A percentile compares a stretch with the other conserved stretches of the same genome.
Evolutionary conservation across 2,329 filamentous ascomycete genomes (phyloP).

Genomic region (Arthrinium phaeospermum): DNA sequence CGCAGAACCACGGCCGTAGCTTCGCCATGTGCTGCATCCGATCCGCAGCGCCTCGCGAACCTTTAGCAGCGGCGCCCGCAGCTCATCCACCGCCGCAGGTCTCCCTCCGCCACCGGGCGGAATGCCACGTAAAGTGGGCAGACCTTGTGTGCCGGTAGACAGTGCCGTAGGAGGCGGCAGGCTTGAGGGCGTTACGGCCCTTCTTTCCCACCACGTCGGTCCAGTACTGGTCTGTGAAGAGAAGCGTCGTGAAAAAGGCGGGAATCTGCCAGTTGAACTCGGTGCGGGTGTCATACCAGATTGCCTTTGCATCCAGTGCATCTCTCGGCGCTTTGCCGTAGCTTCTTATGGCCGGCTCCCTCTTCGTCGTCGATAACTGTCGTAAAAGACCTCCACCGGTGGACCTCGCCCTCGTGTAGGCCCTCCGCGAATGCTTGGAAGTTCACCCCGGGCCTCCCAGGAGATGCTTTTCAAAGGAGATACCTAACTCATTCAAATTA

Average conservation of each 20-base stretch:
- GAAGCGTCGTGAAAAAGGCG: background rate
- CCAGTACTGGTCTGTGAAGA: background rate
- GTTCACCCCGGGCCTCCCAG: background rate
- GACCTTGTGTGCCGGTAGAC: too few relatives aligned
- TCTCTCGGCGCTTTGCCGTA: background rate
- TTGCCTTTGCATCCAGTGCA: rapidly evolving
- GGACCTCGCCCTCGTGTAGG: background rate
- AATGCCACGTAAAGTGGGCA: too few relatives aligned
- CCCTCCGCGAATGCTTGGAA: rapidly evolving
- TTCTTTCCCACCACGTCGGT: background rate
- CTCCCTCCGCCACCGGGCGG: background rate
- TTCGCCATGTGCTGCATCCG: background rate
- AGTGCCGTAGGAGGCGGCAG: background rate
- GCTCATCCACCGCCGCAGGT: background rate
- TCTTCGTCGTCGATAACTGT: background rate
- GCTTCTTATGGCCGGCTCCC: background rate
- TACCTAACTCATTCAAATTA: background rate
- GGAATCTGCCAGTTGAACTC: background rate
- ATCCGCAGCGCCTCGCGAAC: background rate
- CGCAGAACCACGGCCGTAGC: background rate
- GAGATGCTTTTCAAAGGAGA: background rate
- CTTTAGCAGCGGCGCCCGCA: background rate
- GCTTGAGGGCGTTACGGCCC: background rate
- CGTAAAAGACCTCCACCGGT: background rate
- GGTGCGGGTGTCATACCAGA: background rate